Evolutionary conservation across 495 filamentous ascomycete species (phyloP).

Genomic region (Pyrenula aspistea): DNA sequence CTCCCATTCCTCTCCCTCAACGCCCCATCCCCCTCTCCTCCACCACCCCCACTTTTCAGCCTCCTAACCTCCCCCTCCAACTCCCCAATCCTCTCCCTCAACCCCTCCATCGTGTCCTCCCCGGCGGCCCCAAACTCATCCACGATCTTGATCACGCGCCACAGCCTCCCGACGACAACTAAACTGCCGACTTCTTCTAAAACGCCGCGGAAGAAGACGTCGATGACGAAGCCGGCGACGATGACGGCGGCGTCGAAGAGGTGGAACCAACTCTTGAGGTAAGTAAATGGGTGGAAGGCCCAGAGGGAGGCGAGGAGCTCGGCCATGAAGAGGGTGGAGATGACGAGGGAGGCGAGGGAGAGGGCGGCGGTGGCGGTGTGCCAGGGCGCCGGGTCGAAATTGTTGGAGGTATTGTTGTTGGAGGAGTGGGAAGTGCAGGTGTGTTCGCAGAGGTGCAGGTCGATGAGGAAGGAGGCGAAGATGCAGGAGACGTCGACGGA

Average conservation of each 20-base stretch:
- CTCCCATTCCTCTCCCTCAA: no score
- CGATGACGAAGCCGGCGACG: conserved; percentile 44
- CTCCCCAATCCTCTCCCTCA: conserved; percentile 25
- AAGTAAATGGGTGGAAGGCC: conserved; percentile 43
- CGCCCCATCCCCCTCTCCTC: no score
- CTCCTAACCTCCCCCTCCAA: conserved; percentile 32
- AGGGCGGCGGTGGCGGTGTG: conserved; percentile 26
- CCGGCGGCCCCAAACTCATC: conserved; percentile 50
- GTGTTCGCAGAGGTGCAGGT: conserved; percentile 46
- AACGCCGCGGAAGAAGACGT: conserved; percentile 42
- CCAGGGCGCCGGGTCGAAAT: conserved; percentile 4
- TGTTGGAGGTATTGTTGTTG: neutral
- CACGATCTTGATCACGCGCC: conserved; percentile 57
- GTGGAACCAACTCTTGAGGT: conserved; percentile 50
- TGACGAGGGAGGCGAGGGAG: conserved; percentile 30
- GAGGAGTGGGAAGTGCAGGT: conserved; percentile 4
- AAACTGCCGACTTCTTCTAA: conserved; percentile 50
- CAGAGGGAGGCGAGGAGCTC: conserved; percentile 44
- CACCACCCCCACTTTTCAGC: conserved; percentile 26
- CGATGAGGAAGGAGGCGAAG: conserved; percentile 51
- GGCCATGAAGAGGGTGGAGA: conserved; percentile 48
- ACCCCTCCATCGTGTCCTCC: conserved; percentile 37
- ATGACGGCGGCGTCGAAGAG: conserved; percentile 53
- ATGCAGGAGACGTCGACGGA: conserved; percentile 43
- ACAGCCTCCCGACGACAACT: conserved; percentile 50